Evolutionary conservation across 1,284 basidiomycete genomes (phyloP).

Genomic region (Cutaneotrichosporon sp.): DNA sequence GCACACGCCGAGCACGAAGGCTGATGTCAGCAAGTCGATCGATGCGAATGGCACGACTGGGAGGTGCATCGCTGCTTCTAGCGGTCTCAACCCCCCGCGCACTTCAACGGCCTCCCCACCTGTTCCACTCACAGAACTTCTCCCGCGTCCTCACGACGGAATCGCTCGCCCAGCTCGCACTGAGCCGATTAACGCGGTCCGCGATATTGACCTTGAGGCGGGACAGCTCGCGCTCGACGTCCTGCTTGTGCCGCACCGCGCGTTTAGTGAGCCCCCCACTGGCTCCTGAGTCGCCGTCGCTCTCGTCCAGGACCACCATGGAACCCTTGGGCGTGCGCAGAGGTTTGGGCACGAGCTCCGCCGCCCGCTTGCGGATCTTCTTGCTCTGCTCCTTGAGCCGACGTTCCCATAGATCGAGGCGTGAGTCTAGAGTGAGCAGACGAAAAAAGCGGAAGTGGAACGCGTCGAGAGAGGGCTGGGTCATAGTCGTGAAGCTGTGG

Average conservation of each 20-base stretch:
- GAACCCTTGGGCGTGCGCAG: conserved; percentile 49
- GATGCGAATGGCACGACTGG: neutral
- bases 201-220: conserved; percentile 63
- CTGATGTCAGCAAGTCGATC: conserved; percentile 49
- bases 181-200: conserved; percentile 63
- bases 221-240: conserved; percentile 77
- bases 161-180: conserved; percentile 75
- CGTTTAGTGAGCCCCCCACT: conserved; percentile 10
- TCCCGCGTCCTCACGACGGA: conserved; percentile 87
- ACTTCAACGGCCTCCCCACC: too few relatives aligned
- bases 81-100: too few relatives aligned
- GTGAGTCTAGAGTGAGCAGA: conserved; percentile 58
- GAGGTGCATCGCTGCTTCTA: too few relatives aligned
- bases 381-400: conserved; percentile 80
- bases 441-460: neutral
- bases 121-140: conserved; percentile 58
- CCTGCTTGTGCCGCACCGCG: conserved; percentile 48
- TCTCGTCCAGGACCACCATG: conserved; percentile 30
- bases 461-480: too few relatives aligned
- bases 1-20: conserved; percentile 88
- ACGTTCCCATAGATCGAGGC: conserved; percentile 81
- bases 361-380: conserved; percentile 70
- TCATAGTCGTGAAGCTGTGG: too few relatives aligned
- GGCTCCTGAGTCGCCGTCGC: conserved; percentile 15
- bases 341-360: conserved; percentile 59